These are phyloP conservation scores for Penicillium bovifimosum DNA, from an alignment of 495 filamentous ascomycete genomes.

Conservation along the genomic window DNA sequence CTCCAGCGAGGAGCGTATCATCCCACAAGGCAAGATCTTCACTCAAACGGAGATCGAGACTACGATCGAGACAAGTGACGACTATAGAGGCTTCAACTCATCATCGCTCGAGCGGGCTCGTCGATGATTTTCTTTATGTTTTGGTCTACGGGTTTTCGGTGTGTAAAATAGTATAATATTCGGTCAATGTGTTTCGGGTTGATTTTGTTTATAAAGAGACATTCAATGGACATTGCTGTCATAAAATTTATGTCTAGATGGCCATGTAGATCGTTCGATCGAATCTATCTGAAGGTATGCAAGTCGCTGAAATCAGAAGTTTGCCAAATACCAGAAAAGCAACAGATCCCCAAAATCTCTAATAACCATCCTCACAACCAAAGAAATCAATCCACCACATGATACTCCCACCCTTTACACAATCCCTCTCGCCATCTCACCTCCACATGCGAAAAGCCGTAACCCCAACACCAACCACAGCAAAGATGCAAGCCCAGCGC, in stretches of 20 bases:
- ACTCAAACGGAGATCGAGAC: constrained; percentile 37
- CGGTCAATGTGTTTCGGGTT: constrained; percentile 2
- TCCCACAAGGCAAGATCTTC: constrained; percentile 36
- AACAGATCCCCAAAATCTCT: neutral
- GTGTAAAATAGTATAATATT: neutral
- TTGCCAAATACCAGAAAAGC: neutral
- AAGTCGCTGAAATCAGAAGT: neutral
- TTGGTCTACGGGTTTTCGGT: neutral
- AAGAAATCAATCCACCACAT: neutral
- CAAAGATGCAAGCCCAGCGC: constrained; percentile 17
- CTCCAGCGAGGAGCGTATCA: constrained; percentile 32
- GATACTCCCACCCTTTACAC: neutral
- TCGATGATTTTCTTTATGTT: constrained; percentile 1
- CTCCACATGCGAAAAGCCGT: neutral
- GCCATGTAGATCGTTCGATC: neutral
- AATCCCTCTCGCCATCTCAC: neutral
- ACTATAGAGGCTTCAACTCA: constrained; percentile 1
- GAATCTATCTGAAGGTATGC: neutral
- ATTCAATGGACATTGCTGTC: neutral
- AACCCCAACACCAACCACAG: constrained; percentile 1
- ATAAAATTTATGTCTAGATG: neutral
- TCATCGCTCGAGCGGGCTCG: constrained; percentile 16
- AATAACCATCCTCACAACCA: neutral
- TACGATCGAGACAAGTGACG: constrained; percentile 24
- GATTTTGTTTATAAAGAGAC: neutral